phyloP scores from a whole-genome alignment of 1,139 yeast species.

The Taiozyma sp. region DNA sequence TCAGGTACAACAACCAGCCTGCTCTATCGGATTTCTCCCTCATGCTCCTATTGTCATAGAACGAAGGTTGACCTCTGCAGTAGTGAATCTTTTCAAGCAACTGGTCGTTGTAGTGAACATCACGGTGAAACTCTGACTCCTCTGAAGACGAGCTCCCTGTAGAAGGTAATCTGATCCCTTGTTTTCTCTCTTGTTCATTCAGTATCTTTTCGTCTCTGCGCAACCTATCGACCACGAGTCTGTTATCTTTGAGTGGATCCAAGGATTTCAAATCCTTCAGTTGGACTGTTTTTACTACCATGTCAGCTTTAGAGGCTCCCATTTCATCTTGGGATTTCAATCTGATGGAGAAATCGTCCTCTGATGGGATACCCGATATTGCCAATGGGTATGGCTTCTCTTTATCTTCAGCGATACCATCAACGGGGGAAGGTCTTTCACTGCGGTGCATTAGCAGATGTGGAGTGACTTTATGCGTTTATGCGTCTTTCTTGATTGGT shows the following conservation, averaged over 20 bases:
- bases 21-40: background rate
- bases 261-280: background rate
- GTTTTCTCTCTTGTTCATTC: background rate
- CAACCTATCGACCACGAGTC: background rate
- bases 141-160: background rate
- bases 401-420: background rate
- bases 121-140: background rate
- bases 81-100: constrained; percentile 10
- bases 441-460: constrained; percentile 3
- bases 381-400: background rate
- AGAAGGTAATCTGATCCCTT: background rate
- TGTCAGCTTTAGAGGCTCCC: background rate
- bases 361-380: background rate
- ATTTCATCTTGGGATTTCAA: background rate
- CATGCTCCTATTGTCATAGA: background rate
- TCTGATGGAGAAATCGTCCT: background rate
- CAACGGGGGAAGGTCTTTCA: background rate
- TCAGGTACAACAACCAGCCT: constrained; percentile 9
- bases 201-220: background rate
- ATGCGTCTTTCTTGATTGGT: constrained; percentile 20
- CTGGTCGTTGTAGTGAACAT: constrained; percentile 6
- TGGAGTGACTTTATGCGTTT: constrained; percentile 9
- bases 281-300: background rate
- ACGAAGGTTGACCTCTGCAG: constrained; percentile 8
- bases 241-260: background rate